Base-by-base conservation (phyloP, 2,329 filamentous ascomycete genomes). In the Sporothrix inflata region DNA sequence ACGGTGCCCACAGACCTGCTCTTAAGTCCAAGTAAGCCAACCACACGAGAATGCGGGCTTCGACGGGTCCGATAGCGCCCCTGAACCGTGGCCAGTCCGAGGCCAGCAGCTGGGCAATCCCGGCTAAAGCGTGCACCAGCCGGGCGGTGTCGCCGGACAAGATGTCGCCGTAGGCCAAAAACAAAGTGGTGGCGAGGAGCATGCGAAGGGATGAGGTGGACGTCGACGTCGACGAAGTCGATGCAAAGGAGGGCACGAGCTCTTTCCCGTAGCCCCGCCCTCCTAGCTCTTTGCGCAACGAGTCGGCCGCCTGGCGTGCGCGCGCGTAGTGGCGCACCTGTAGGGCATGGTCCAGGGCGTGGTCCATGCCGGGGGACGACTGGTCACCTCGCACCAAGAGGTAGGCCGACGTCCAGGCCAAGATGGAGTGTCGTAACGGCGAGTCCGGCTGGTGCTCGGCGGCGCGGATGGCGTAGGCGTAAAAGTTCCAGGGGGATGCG, bases 381-480 rank as follows among this genome's bases (percentile, higher is more conserved):
- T 45, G 49, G 57, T 71, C 66, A 14, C 42, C 40, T 8, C 47
- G 57, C 6, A 74, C 57, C 3, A 73, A 24, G 1, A 73, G 51
- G 24, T 74, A 72, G 12, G 71, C 73, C 2, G 73, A 69, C 7
- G 71, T 66, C 73, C 73, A 74, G 5, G 73, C 73, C 3, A 74
- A 57, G 14, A 74, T 74, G 27, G 69, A 68, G 66, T 74, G 73
- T 4, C 71, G 57, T 12, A 74, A 53, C 0, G 71, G 73, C 47
- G 73, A 74, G 14, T 73, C 57, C 1, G 71, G 71, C 69, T 71
- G 69, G 47, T 70, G 45, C 27, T 74, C 73, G 16, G 71, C 38
- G 1, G 69, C 57, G 8, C 34, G 69, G n/a, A 74, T 74, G 71
- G 73, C 73, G 40, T 69, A 74, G 6, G 71, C 40, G 51, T 74